Base-by-base conservation (phyloP, 148 eudicot genomes). In the Linanthus parryae region DNA sequence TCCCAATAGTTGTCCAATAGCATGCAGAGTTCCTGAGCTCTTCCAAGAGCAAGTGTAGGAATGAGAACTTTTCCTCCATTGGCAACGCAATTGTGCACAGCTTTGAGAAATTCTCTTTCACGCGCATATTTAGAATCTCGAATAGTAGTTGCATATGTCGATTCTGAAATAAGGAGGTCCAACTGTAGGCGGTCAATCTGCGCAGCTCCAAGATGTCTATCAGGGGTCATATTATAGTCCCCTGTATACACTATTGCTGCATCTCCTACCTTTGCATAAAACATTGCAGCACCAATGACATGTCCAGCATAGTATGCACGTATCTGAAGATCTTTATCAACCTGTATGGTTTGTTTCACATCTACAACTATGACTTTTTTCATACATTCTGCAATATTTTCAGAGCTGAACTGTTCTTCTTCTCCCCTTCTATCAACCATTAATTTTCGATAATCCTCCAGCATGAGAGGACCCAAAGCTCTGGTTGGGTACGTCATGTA, bases 271-370 rank as follows among this genome's bases (percentile, higher is more conserved):
- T 69, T 90, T 21, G 86, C 97, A 74, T 85, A 90, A 59, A 90
- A 70, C 97, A 90, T 83, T 61, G 95, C 97, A 66, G 97, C 97
- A 73, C 95, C 97, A 61, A 90, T 66, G 68, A 92, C 99, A 75
- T 92, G 99, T 54, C 96, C 96, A 20, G 96, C 99, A 58, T 92
- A 92, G 69, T 92, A 92, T 20, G 99, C 96, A 58, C 96, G 88
- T 59, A 92, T 84, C 60, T 87, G 88, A 57, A 92, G 94, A 68
- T 87, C 90, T 61, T 80, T 65, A 61, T 84, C 99, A 68, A 92
- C 91, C 63, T 73, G 71, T 33, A 92, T 57, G 7, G 85, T 92
- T 76, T 92, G 96, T 73, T 84, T 92, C 52, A 92, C 66, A 75
- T 92, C 91, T 52, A 92, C 90, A 30, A 85, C 80, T 49, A 73